Evolutionary conservation across 495 filamentous ascomycete genomes (phyloP).

Genomic region (Evansstolkia leycettana): DNA sequence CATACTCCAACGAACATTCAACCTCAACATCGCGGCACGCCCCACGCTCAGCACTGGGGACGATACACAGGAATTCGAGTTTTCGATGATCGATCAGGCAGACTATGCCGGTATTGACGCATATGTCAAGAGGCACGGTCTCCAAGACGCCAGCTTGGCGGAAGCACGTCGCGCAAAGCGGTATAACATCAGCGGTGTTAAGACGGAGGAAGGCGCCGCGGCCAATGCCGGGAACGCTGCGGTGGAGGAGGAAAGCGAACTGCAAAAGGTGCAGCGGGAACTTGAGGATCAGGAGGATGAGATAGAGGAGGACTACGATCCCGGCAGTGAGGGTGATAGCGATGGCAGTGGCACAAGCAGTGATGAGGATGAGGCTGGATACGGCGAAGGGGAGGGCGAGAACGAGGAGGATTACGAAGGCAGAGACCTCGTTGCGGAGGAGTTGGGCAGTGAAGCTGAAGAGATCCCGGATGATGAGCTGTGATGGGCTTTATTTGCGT

Average conservation of each 20-base stretch:
- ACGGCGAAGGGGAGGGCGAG: constrained; percentile 25
- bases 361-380: constrained; percentile 40
- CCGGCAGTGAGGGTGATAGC: constrained; percentile 61
- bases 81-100: constrained; percentile 78
- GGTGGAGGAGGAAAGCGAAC: constrained; percentile 39
- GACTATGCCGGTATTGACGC: constrained; percentile 73
- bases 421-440: constrained; percentile 22
- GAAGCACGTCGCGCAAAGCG: constrained; percentile 75
- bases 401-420: constrained; percentile 40
- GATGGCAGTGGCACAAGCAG: constrained; percentile 52
- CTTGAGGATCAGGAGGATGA: constrained; percentile 60
- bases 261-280: constrained; percentile 59
- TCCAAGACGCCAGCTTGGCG: constrained; percentile 89
- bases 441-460: constrained; percentile 31
- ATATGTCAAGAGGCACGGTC: constrained; percentile 67
- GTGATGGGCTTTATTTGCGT: constrained; percentile 1
- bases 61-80: constrained; percentile 59
- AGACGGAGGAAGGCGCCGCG: constrained; percentile 34
- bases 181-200: constrained; percentile 53
- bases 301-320: constrained; percentile 82
- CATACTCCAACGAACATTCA: constrained; percentile 87
- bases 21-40: constrained; percentile 61
- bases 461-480: constrained; percentile 19
- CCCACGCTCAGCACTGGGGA: constrained; percentile 27
- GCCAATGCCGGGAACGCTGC: constrained; percentile 18